A percentile compares a stretch with the other conserved stretches of the same genome.
Conservation (phyloP, 345 rosid species). For the Populus pruinosa region DNA sequence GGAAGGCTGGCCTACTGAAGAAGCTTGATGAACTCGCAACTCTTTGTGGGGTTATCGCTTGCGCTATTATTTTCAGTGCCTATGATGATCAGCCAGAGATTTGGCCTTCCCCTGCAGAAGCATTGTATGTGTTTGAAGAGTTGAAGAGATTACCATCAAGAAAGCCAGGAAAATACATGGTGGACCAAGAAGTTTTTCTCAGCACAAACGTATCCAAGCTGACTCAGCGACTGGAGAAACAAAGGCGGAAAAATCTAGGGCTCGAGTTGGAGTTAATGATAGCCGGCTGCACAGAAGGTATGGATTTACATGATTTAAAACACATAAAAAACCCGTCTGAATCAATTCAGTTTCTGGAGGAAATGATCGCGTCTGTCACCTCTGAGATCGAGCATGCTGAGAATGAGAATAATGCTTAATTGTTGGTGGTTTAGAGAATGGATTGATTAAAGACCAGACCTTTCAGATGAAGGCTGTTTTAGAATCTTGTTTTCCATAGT, state of each 20-base stretch:
- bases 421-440: neutral
- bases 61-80: slow-evolving; percentile 32
- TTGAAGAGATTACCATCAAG: slow-evolving; percentile 23
- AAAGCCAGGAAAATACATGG: slow-evolving; percentile 35
- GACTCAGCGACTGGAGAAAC: slow-evolving; percentile 18
- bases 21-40: slow-evolving; percentile 42
- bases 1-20: slow-evolving; percentile 43
- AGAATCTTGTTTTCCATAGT: neutral
- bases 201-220: slow-evolving; percentile 10
- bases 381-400: neutral
- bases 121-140: slow-evolving; percentile 11
- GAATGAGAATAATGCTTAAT: neutral
- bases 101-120: slow-evolving; percentile 40
- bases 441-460: neutral
- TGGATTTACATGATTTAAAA: neutral
- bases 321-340: slow-evolving; percentile 17
- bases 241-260: slow-evolving; percentile 19
- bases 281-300: neutral
- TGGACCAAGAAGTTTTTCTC: slow-evolving; percentile 33
- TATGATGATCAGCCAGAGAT: slow-evolving; percentile 22
- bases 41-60: slow-evolving; percentile 43
- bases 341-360: slow-evolving; percentile 5
- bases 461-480: neutral
- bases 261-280: slow-evolving; percentile 27
- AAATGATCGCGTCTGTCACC: slow-evolving; percentile 11